phyloP scores from a whole-genome alignment of 2,329 filamentous ascomycete genomes.

The Albophoma yamanashiensis region DNA sequence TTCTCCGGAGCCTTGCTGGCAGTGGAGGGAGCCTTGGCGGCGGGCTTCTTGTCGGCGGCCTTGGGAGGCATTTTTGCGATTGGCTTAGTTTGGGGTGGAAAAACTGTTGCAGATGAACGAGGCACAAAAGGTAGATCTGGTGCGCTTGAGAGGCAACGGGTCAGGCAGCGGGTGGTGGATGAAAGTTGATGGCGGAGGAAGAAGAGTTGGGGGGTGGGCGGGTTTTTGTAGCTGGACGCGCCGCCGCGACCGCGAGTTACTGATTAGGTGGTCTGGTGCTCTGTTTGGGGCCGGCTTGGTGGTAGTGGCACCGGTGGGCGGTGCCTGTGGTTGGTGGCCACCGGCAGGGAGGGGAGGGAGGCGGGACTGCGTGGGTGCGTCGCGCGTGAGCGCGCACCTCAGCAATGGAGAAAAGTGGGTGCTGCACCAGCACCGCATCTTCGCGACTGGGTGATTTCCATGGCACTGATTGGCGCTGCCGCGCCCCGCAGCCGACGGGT shows the following conservation, averaged over 20 bases:
- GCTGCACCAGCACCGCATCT: background rate
- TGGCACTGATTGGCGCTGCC: background rate
- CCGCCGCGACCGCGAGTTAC: constrained; percentile 39
- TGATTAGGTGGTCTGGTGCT: constrained; percentile 32
- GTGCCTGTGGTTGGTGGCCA: background rate
- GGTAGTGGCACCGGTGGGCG: constrained; percentile 6
- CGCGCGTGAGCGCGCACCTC: background rate
- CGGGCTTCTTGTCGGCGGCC: constrained; percentile 97
- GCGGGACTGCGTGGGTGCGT: background rate
- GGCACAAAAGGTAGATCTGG: constrained; percentile 1
- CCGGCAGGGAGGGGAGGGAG: background rate
- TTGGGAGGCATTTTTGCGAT: constrained; percentile 84
- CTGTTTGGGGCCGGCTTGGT: constrained; percentile 10
- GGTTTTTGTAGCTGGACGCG: constrained; percentile 53
- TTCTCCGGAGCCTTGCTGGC: constrained; percentile 69
- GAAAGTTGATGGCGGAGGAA: constrained; percentile 35
- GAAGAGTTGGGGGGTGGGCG: constrained; percentile 39
- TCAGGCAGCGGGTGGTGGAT: constrained; percentile 23
- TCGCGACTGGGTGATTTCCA: background rate
- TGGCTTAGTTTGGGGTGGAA: constrained; percentile 7
- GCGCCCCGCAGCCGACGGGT: background rate
- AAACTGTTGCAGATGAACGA: constrained; percentile 4
- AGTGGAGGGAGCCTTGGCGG: constrained; percentile 84
- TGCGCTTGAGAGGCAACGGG: constrained; percentile 12
- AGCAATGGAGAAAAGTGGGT: background rate